Percentiles rank a stretch among this genome's conserved stretches.
These are phyloP conservation scores for Usnea hakonensis DNA, from an alignment of 495 filamentous ascomycete species.

Conservation along the genomic window DNA sequence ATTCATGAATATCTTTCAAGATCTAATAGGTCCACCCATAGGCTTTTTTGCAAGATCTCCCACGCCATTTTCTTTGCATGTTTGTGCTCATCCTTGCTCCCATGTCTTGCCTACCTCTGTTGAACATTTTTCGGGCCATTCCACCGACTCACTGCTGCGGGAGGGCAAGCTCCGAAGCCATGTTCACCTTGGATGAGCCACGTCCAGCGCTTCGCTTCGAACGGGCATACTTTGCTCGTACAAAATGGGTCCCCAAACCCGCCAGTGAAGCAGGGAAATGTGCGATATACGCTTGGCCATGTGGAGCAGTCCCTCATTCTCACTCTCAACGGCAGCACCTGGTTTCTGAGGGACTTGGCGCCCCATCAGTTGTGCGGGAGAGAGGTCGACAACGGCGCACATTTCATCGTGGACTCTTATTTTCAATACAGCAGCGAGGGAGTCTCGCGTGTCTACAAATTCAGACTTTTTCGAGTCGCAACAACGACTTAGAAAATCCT, in stretches of 20 bases:
- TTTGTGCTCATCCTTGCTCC: background rate
- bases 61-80: background rate
- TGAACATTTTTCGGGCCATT: background rate
- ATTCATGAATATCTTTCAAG: background rate
- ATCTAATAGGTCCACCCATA: background rate
- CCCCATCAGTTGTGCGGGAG: conserved; percentile 14
- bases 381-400: conserved; percentile 2
- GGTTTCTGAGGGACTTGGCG: background rate
- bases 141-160: background rate
- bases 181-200: background rate
- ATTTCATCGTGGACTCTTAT: conserved; percentile 6
- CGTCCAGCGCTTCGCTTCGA: background rate
- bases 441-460: background rate
- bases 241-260: conserved; percentile 68
- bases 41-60: background rate
- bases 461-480: conserved; percentile 1
- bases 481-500: background rate
- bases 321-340: background rate
- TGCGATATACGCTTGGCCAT: conserved; percentile 70
- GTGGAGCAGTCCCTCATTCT: conserved; percentile 24
- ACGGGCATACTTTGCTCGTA: conserved; percentile 35
- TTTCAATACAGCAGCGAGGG: background rate
- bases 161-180: background rate
- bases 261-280: conserved; percentile 76
- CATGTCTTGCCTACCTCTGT: background rate